phyloP scores from a whole-genome alignment of 495 filamentous ascomycete genomes.

The Penicillium dipodomyicola region DNA sequence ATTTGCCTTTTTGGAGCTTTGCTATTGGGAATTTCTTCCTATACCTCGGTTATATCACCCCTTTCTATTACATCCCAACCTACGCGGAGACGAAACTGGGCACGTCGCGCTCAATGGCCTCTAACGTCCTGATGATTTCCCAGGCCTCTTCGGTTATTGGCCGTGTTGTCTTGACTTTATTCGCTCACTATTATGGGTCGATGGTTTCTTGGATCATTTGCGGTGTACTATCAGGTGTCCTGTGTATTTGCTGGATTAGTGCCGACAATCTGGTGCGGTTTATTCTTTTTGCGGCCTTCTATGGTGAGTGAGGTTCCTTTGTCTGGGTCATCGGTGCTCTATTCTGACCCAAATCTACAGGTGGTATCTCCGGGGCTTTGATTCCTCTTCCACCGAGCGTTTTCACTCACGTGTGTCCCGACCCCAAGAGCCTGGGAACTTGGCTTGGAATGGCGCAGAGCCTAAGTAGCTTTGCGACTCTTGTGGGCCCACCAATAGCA shows the following conservation, averaged over 20 bases:
- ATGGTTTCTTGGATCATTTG: constrained; percentile 29
- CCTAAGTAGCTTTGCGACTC: constrained; percentile 61
- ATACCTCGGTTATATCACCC: constrained; percentile 61
- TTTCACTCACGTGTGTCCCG: constrained; percentile 60
- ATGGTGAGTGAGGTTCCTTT: constrained; percentile 31
- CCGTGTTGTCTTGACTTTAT: constrained; percentile 22
- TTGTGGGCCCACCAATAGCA: constrained; percentile 67
- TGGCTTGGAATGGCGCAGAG: constrained; percentile 74
- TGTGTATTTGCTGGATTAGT: constrained; percentile 53
- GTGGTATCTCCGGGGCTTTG: constrained; percentile 66
- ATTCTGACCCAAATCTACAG: not conserved
- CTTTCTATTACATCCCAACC: constrained; percentile 61
- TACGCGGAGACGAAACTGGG: constrained; percentile 49
- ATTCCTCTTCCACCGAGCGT: constrained; percentile 59
- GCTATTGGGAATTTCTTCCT: constrained; percentile 37
- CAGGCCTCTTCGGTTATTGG: constrained; percentile 35
- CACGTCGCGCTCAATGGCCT: constrained; percentile 44
- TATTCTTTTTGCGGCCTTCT: constrained; percentile 60
- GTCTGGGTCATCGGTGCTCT: not conserved
- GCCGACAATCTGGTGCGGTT: constrained; percentile 51
- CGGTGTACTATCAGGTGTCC: constrained; percentile 22
- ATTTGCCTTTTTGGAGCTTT: constrained; percentile 32
- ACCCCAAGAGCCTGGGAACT: constrained; percentile 58
- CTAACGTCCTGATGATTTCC: constrained; percentile 40
- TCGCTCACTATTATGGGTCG: constrained; percentile 26